Evolutionary conservation across 768 basidiomycete genomes (phyloP).

Genomic region (Pleurotus tuoliensis): DNA sequence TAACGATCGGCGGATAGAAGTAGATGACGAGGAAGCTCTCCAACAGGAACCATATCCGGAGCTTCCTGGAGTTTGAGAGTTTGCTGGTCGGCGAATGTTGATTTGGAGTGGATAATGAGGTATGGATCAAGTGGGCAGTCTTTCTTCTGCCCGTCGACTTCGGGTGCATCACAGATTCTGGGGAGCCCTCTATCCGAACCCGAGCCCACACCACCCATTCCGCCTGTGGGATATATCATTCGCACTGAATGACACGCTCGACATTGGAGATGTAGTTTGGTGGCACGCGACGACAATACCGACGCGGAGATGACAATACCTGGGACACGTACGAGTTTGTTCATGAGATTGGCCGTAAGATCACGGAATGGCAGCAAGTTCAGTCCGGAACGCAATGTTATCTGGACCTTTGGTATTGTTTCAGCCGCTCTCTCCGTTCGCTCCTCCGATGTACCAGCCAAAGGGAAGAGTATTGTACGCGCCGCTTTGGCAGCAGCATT

Average conservation of each 20-base stretch:
- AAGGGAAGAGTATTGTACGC: conserved; percentile 77
- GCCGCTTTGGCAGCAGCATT: conserved; percentile 85
- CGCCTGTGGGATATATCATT: conserved; percentile 70
- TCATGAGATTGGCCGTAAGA: conserved; percentile 90
- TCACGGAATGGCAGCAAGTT: conserved; percentile 94
- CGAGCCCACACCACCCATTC: conserved; percentile 82
- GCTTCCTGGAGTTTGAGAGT: conserved; percentile 96
- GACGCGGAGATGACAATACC: conserved; percentile 98
- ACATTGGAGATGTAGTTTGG: conserved; percentile 89
- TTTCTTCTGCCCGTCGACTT: conserved; percentile 80
- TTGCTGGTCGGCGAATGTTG: conserved; percentile 93
- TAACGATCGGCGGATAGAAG: conserved; percentile 88
- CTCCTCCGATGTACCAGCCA: conserved; percentile 50
- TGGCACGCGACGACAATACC: conserved; percentile 88
- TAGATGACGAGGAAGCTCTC: conserved; percentile 95
- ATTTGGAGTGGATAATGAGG: conserved; percentile 91
- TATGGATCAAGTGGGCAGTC: conserved; percentile 97
- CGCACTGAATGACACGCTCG: conserved; percentile 83
- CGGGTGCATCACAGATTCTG: conserved; percentile 79
- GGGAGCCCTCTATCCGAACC: conserved; percentile 86
- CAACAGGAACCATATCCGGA: conserved; percentile 99
- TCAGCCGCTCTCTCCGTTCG: conserved; percentile 34
- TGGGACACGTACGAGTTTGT: conserved; percentile 92
- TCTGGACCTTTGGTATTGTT: conserved; percentile 67
- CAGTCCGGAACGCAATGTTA: conserved; percentile 84